Conservation (phyloP, 2,329 filamentous ascomycete genomes). For the Penicillium aurantiogriseum region DNA sequence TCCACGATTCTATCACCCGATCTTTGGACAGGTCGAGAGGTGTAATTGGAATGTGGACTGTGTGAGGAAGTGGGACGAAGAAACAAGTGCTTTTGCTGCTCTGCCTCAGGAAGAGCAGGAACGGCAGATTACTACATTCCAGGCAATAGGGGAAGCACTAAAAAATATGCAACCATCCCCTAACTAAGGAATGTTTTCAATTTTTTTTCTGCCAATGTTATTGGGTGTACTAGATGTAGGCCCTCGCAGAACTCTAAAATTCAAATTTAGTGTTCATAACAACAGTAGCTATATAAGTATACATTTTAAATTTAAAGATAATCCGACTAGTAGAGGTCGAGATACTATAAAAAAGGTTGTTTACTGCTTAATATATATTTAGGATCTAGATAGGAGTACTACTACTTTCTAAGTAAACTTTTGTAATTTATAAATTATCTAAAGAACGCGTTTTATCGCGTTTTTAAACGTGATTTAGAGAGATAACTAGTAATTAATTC, state of each 20-base stretch:
- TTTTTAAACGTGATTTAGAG: no score
- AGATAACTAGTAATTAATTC: no score
- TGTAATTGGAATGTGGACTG: conserved; percentile 69
- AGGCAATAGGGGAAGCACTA: conserved; percentile 5
- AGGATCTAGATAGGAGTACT: no score
- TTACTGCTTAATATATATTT: no score
- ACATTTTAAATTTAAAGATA: no score
- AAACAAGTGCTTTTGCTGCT: conserved; percentile 60
- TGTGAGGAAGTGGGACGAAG: conserved; percentile 64
- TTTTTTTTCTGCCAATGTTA: neutral
- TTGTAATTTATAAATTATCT: no score
- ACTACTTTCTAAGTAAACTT: no score
- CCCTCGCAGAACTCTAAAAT: neutral
- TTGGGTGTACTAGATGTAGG: neutral
- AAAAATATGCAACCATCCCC: neutral
- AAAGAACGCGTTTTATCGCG: no score
- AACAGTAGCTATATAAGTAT: no score
- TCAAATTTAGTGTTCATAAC: no score
- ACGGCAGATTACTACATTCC: conserved; percentile 40
- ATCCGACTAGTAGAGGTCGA: no score
- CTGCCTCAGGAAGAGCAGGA: conserved; percentile 56
- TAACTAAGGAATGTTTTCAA: neutral
- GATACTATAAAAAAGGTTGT: no score
- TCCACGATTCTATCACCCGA: conserved; percentile 65
- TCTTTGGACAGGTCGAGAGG: conserved; percentile 67